These are phyloP conservation scores for Alternaria ethzedia DNA, from an alignment of 2,329 filamentous ascomycete species.

Conservation along the genomic window DNA sequence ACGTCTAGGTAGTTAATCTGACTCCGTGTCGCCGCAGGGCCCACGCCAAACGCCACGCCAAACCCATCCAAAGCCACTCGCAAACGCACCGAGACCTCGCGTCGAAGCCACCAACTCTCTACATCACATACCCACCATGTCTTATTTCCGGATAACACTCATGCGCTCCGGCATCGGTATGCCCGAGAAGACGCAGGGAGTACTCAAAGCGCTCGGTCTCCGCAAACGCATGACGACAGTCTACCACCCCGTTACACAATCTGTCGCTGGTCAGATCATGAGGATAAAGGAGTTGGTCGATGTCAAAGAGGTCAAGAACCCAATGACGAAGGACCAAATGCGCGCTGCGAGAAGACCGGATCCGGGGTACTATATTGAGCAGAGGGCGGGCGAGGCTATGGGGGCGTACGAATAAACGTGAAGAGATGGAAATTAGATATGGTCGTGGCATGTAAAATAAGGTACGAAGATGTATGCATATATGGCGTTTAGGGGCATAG, in stretches of 20 bases:
- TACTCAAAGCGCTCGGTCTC: slow-evolving; percentile 84
- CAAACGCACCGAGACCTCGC: neutral
- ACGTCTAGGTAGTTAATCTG: neutral
- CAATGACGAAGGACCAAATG: slow-evolving; percentile 71
- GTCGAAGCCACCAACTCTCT: neutral
- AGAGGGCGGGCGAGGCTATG: slow-evolving; percentile 34
- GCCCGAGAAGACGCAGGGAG: slow-evolving; percentile 75
- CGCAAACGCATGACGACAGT: slow-evolving; percentile 85
- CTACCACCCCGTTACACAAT: slow-evolving; percentile 82
- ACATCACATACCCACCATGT: slow-evolving; percentile 57
- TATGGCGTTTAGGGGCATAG: neutral
- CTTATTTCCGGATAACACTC: slow-evolving; percentile 89
- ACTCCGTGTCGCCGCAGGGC: neutral
- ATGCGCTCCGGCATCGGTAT: slow-evolving; percentile 89
- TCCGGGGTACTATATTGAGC: slow-evolving; percentile 81
- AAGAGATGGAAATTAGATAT: neutral
- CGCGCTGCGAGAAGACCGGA: slow-evolving; percentile 76
- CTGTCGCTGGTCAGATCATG: slow-evolving; percentile 89
- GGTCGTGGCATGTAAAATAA: neutral
- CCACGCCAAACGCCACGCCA: neutral
- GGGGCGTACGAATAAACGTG: slow-evolving; percentile 15
- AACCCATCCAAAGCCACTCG: neutral
- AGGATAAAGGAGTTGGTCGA: slow-evolving; percentile 90
- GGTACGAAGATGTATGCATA: neutral
- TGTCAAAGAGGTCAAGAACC: slow-evolving; percentile 75